Evolutionary conservation across 495 filamentous ascomycete species (phyloP), one percentile per base, ranked within the genome.

Genomic region (Daldinia loculata): DNA sequence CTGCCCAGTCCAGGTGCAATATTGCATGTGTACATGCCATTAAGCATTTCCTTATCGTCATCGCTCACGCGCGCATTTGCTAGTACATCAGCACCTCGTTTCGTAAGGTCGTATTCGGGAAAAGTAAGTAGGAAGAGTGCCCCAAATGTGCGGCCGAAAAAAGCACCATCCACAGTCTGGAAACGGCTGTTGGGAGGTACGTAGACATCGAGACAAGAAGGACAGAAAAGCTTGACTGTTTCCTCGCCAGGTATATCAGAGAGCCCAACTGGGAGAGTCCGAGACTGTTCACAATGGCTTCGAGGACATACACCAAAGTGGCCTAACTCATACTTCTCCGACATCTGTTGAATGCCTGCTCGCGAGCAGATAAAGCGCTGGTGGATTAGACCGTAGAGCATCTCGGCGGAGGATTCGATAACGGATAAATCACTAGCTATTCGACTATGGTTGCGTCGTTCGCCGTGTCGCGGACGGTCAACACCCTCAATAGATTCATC

Each of bases 291-390:
- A 84, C 95, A 99, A 80, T 92, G 88, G 50, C 94, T 95, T 27
- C 95, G 88, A 4, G 95, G 95, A 76, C 95, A 99, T 58, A 90
- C 88, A 34, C 95, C 95, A 70, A 99, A 99, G 81, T 99, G 95
- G 68, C 92, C 89, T 51, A 97, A 84, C 74, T 97, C 94, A 84
- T 98, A 98, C 77, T 99, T 99, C 78, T 99, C 96, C 30, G 93
- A 92, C 95, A 99, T 99, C 78, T 97, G 94, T 77, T 97, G 95
- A 61, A 99, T 98, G 19, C 95, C 95, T 6, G 93, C 93, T 36
- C 95, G 86, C n/a, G 94, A 97, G 63, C 93, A 98, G 82, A 99
- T 98, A 79, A 96, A 99, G 27, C 95, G 92, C 81, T 98, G 95
- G 80, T 99, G 95, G 76, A 99, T 99, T 24, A 99, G 87, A 6